phyloP scores from a whole-genome alignment of 2,329 filamentous ascomycete genomes.

The Rutstroemia sp. region DNA sequence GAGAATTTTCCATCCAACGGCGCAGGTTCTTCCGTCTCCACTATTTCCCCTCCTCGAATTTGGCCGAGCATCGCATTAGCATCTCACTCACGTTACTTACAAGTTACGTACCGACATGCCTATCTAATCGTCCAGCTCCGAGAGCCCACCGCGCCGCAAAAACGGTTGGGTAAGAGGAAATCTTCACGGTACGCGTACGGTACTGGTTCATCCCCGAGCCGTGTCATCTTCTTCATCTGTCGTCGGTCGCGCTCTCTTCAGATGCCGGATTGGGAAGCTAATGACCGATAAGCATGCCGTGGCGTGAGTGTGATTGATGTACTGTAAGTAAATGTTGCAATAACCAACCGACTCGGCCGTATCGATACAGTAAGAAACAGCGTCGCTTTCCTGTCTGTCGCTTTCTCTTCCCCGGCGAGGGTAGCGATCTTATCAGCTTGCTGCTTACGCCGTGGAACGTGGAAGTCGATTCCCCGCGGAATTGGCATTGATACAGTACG shows the following conservation, averaged over 20 bases:
- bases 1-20: background rate
- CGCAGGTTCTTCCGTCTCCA: background rate
- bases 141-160: too few relatives aligned
- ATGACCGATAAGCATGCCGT: background rate
- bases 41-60: background rate
- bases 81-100: too few relatives aligned
- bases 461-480: background rate
- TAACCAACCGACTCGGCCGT: too few relatives aligned
- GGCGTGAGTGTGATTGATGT: background rate
- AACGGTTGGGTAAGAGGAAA: too few relatives aligned
- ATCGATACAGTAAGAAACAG: background rate
- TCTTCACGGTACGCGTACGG: too few relatives aligned
- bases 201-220: too few relatives aligned
- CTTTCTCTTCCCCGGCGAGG: background rate
- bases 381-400: background rate
- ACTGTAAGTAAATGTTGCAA: too few relatives aligned
- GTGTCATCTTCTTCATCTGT: too few relatives aligned
- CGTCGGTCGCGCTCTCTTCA: background rate
- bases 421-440: background rate
- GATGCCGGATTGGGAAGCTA: background rate
- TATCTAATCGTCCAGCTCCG: too few relatives aligned
- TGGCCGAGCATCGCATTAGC: too few relatives aligned
- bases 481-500: background rate
- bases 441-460: background rate
- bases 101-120: too few relatives aligned